Evolutionary conservation across 2,329 filamentous ascomycete genomes (phyloP).

Genomic region (Rugonectria rugulosa): DNA sequence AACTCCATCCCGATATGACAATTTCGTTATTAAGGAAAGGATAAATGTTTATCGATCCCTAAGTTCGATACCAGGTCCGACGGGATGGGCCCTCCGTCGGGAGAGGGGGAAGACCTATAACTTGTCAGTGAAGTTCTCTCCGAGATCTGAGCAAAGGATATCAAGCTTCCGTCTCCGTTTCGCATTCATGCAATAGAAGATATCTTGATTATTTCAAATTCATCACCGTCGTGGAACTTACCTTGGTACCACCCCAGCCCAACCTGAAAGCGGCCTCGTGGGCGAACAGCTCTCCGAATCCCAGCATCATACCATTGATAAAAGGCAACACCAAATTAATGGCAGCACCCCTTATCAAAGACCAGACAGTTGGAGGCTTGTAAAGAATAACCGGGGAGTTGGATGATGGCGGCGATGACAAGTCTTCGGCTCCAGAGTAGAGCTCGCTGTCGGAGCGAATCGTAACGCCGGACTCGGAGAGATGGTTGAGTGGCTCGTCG

Average conservation of each 20-base stretch:
- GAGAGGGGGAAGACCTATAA: conserved; percentile 64
- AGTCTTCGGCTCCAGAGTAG: conserved; percentile 73
- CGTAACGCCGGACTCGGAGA: conserved; percentile 77
- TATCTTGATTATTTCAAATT: neutral
- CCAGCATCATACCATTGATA: conserved; percentile 97
- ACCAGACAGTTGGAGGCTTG: conserved; percentile 86
- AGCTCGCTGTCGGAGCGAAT: conserved; percentile 85
- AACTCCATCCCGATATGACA: conserved; percentile 44
- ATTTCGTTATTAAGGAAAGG: conserved; percentile 66
- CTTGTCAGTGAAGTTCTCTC: conserved; percentile 20
- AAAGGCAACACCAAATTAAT: conserved; percentile 97
- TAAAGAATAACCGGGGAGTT: conserved; percentile 82
- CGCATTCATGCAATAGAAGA: neutral
- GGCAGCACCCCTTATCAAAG: conserved; percentile 83
- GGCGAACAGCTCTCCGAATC: conserved; percentile 95
- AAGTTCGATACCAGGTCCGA: conserved; percentile 86
- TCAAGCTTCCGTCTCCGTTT: neutral
- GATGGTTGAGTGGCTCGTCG: conserved; percentile 58
- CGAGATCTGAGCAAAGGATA: neutral
- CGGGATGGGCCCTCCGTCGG: conserved; percentile 68
- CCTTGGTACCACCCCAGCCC: conserved; percentile 94
- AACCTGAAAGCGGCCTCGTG: conserved; percentile 93
- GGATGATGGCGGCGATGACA: conserved; percentile 68
- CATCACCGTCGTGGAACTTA: conserved; percentile 50
- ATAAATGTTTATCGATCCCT: conserved; percentile 69